A percentile compares a stretch with the other conserved stretches of the same genome.
Conservation (phyloP, 2,329 filamentous ascomycete genomes). For the Ophiostoma perfectum region DNA sequence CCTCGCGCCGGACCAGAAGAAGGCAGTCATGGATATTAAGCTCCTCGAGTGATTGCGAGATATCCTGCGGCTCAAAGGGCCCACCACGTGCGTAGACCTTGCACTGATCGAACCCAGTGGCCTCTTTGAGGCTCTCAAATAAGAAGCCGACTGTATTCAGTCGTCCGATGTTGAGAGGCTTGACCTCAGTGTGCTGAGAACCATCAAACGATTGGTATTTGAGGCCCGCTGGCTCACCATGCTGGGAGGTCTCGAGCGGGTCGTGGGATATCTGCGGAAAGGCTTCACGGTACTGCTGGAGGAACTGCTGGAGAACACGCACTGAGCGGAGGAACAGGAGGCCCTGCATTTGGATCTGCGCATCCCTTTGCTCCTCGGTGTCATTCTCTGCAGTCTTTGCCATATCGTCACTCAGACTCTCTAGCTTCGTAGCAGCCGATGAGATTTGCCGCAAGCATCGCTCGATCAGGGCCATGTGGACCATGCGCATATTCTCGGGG, state of each 20-base stretch:
- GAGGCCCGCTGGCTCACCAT: slow-evolving; percentile 61
- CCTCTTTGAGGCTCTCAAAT: slow-evolving; percentile 58
- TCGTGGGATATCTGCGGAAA: slow-evolving; percentile 51
- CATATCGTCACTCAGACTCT: slow-evolving; percentile 43
- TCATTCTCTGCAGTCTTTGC: slow-evolving; percentile 46
- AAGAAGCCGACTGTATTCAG: slow-evolving; percentile 67
- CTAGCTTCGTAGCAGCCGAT: slow-evolving; percentile 53
- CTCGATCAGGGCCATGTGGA: slow-evolving; percentile 66
- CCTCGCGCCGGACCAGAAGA: slow-evolving; percentile 59
- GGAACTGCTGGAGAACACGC: slow-evolving; percentile 60
- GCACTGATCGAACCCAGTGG: slow-evolving; percentile 71
- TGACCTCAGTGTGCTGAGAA: slow-evolving; percentile 53
- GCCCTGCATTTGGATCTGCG: slow-evolving; percentile 49
- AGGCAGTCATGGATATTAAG: slow-evolving; percentile 60
- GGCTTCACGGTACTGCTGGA: slow-evolving; percentile 55
- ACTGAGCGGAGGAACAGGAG: slow-evolving; percentile 64
- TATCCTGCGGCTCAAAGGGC: slow-evolving; percentile 56
- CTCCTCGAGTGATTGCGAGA: slow-evolving; percentile 61
- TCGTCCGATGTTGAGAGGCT: slow-evolving; percentile 59
- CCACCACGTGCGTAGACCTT: slow-evolving; percentile 65
- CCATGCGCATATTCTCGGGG: slow-evolving; percentile 45
- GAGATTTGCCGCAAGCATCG: slow-evolving; percentile 68
- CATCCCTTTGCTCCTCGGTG: slow-evolving; percentile 37
- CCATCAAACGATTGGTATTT: slow-evolving; percentile 71
- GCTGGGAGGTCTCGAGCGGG: slow-evolving; percentile 50